Conservation (phyloP, 352 stramenopile genomes). For the Phytophthora meadii region DNA sequence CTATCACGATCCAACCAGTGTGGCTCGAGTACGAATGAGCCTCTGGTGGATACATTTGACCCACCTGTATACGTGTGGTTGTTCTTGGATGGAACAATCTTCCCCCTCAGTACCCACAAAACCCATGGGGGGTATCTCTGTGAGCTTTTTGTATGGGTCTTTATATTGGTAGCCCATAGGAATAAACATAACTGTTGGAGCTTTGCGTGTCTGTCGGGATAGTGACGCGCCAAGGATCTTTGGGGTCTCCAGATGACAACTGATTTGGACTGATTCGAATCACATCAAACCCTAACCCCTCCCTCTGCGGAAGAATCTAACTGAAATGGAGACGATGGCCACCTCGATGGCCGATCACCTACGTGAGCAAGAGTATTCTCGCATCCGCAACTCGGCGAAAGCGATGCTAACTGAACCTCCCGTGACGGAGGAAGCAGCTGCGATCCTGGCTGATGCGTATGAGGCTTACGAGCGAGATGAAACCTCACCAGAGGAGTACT, state of each 20-base stretch:
- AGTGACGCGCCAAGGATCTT: slow-evolving; percentile 3
- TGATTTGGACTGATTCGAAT: no score
- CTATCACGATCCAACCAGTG: background rate
- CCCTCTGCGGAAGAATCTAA: no score
- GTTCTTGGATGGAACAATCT: no score
- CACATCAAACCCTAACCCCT: no score
- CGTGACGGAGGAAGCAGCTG: slow-evolving; percentile 1
- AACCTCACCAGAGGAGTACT: background rate
- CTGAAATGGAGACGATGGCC: no score
- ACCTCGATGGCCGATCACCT: slow-evolving; percentile 7
- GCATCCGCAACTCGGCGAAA: background rate
- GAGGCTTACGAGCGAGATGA: slow-evolving; percentile 3
- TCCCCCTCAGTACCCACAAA: background rate
- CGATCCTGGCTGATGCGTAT: background rate
- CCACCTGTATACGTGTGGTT: background rate
- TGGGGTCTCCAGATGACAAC: background rate
- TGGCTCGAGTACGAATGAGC: no score
- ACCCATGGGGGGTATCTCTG: background rate
- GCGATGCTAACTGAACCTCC: background rate
- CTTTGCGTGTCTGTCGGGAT: background rate
- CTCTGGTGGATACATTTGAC: background rate
- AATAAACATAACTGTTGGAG: background rate
- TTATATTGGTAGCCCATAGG: background rate
- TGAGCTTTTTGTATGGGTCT: background rate
- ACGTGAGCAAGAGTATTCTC: background rate